Evolutionary conservation across 2,329 filamentous ascomycete genomes (phyloP).

Genomic region (Aspergillus japonicus): DNA sequence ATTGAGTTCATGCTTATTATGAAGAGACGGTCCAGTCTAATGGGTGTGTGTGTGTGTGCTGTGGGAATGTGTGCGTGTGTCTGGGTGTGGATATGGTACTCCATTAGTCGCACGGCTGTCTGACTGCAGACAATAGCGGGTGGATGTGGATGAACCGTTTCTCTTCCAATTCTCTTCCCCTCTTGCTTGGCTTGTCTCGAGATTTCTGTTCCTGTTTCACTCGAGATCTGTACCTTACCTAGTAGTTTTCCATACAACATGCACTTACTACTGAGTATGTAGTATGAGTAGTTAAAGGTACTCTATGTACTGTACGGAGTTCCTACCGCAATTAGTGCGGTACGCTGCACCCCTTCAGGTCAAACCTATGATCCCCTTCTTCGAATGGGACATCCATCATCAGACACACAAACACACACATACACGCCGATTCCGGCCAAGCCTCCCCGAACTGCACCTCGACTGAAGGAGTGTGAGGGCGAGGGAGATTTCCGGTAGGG

Average conservation of each 20-base stretch:
- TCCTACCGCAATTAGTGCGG: neutral
- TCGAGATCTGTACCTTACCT: neutral
- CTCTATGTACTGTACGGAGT: neutral
- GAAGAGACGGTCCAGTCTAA: too few species aligned
- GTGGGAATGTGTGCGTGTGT: too few species aligned
- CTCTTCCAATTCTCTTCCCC: neutral
- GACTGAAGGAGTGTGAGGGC: neutral
- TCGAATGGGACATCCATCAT: neutral
- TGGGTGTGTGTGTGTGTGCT: too few species aligned
- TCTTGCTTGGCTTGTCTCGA: neutral
- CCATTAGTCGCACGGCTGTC: too few species aligned
- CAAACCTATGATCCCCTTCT: neutral
- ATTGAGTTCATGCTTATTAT: too few species aligned
- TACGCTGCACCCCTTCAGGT: neutral
- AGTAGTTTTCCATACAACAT: neutral
- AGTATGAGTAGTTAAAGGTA: too few species aligned
- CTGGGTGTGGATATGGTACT: too few species aligned
- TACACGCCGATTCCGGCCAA: neutral
- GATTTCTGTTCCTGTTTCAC: neutral
- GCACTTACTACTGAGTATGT: too few species aligned
- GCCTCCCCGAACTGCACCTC: neutral
- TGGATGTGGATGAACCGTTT: neutral
- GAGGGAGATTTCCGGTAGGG: neutral
- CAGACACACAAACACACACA: neutral
- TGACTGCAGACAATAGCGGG: neutral